Conservation (phyloP, 2,329 filamentous ascomycete species). For the Penicillium sp. region DNA sequence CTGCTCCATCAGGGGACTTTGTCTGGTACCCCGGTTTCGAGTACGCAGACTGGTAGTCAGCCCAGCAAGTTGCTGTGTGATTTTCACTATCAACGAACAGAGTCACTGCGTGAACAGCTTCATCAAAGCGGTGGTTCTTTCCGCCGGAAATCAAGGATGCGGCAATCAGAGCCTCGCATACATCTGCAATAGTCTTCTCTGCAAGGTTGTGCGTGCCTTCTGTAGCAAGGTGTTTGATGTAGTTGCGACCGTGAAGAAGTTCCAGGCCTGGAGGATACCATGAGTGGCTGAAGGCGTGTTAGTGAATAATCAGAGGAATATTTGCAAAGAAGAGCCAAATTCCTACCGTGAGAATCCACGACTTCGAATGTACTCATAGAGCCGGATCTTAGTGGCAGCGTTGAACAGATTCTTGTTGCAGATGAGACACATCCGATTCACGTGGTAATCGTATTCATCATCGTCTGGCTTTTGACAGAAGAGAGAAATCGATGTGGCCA, state of each 20-base stretch:
- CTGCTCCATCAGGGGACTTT: slow-evolving; percentile 59
- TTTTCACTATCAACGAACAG: slow-evolving; percentile 64
- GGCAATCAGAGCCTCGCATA: slow-evolving; percentile 91
- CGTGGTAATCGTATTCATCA: slow-evolving; percentile 83
- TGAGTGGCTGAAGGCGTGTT: slow-evolving; percentile 46
- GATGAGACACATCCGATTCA: slow-evolving; percentile 83
- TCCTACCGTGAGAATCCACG: slow-evolving; percentile 68
- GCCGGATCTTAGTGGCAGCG: slow-evolving; percentile 62
- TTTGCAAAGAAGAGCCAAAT: neutral
- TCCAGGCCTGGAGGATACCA: slow-evolving; percentile 87
- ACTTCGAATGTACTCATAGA: slow-evolving; percentile 78
- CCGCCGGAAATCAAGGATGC: slow-evolving; percentile 66
- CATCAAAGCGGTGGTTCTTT: slow-evolving; percentile 52
- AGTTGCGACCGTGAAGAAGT: slow-evolving; percentile 68
- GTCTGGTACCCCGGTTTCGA: slow-evolving; percentile 68
- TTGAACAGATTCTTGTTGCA: slow-evolving; percentile 90
- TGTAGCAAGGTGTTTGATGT: slow-evolving; percentile 47
- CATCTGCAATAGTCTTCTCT: slow-evolving; percentile 90
- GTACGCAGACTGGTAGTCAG: slow-evolving; percentile 71
- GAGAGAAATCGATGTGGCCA: slow-evolving; percentile 86
- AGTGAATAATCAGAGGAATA: neutral
- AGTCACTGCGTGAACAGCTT: slow-evolving; percentile 58
- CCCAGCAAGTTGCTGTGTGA: slow-evolving; percentile 67
- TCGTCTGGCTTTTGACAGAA: slow-evolving; percentile 73
- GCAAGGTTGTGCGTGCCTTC: slow-evolving; percentile 63